Base-by-base conservation (phyloP, 441 rosid species). In the Lagerstroemia fauriei region DNA sequence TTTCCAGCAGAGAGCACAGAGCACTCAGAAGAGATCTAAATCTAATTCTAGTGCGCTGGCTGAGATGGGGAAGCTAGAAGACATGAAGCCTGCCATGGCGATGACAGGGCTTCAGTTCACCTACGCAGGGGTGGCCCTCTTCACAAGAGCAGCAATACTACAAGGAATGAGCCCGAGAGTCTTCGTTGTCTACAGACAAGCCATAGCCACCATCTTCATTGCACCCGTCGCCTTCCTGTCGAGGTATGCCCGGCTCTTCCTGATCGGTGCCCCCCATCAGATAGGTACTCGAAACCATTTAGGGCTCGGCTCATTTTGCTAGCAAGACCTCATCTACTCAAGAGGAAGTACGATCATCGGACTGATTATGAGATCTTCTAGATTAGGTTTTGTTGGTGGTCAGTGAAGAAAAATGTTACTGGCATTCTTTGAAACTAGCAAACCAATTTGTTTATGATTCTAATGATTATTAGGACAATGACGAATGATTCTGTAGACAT, bases 131-230 rank as follows among this genome's bases (percentile, higher is more conserved):
- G 84, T 84, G 29, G 48, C 88, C 78, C 89, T 92, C 31, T 56
- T 82, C 56, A 82, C 84, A 1, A 91, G 91, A 81, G 91, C 87
- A 51, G 91, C 93, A 74, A 80, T 92, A 13, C 17, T 89, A 12
- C 83, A 86, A 24, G 94, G 94, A 57, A 73, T 88, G 88, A 91
- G 86, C 73, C 88, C 95, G 3, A 77, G 88, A 29, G 88, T 92
- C 13, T 90, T 88, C 69, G 84, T 89, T 7, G 87, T 91, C 44
- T 92, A 92, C 48, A 85, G 93, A 81, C 92, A 91, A 84, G 89
- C 83, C 78, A 77, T 88, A 1, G 93, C 93, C 68, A 87, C 92
- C 56, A 47, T 88, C 74, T 47, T 86, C 79, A 82, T 89, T 68
- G 87, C 86, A 27, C 92, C 93, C 17, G 24, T 91, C 10, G 90